Base-by-base conservation (phyloP, 2,329 filamentous ascomycete species). In the Nigrospora oryzae region DNA sequence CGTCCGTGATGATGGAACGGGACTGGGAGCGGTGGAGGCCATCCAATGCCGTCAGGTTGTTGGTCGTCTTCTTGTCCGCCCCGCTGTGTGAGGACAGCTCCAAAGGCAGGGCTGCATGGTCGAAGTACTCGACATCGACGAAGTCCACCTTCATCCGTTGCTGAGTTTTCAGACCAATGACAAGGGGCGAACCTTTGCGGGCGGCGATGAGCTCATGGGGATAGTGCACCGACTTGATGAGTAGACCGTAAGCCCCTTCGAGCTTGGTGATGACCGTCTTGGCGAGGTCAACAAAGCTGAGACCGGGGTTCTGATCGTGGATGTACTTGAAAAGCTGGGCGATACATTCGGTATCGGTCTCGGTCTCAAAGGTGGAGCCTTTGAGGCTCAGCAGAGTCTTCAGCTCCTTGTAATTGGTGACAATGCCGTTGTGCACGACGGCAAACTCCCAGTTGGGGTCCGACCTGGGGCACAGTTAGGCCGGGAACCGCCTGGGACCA, bases 111-210 rank as follows among this genome's bases (percentile, higher is more conserved):
- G 86, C 79, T 60, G 84, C 83, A 57, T 95, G 88, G 60, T 95
- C 89, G 43, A 85, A 86, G 67, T 90, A 97, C 72, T 97, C 93
- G 51, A 98, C 93, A 65, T 98, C 93, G 64, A 98, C 93, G 62
- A 98, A 97, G 73, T 98, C 93, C 51, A 97, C 93, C 84, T 97
- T 97, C 91, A 98, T 97, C 74, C 95, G 95, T 77, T 86, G 93
- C 70, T 89, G 79, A 45, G 91, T 97, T 73, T 89, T 87, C 63
- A 98, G 93, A 71, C 93, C 93, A 58, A 98, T 88, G 53, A 97
- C 93, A 49, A 98, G 79, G 35, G 93, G 93, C 50, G 93, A 98
- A 71, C 93, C 93, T 81, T 97, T 97, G 60, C 93, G 89, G 64
- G 93, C 93, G 45, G 93, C 93, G 68, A 98, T 89, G 51, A 97